Evolutionary conservation across 23 red algal species (phyloP).

Genomic region (Gracilaria gracilis): DNA sequence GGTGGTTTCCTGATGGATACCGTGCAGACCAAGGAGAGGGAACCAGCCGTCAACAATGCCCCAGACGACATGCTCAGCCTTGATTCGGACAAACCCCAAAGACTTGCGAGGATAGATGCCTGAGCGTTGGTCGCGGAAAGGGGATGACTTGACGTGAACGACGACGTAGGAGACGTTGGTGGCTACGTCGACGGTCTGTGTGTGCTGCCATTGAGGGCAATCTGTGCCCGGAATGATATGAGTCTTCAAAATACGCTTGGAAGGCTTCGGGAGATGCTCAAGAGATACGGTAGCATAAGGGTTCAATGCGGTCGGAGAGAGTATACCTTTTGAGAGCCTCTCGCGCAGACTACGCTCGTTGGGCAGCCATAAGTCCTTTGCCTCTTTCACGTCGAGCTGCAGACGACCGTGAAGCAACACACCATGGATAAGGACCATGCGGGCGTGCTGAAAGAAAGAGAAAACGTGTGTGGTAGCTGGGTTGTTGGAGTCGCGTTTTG

Average conservation of each 20-base stretch:
- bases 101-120: conserved; percentile 59
- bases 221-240: conserved; percentile 65
- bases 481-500: not conserved
- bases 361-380: conserved; percentile 63
- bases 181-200: conserved; percentile 61
- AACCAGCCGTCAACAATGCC: conserved; percentile 68
- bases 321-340: conserved; percentile 39
- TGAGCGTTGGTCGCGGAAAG: conserved; percentile 26
- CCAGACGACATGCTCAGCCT: conserved; percentile 63
- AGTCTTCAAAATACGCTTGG: conserved; percentile 77
- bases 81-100: conserved; percentile 66
- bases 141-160: conserved; percentile 69
- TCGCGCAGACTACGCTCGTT: conserved; percentile 53
- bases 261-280: conserved; percentile 61
- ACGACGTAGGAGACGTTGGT: conserved; percentile 63
- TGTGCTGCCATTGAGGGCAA: conserved; percentile 58
- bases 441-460: not conserved
- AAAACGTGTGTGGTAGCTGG: not conserved
- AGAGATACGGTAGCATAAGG: conserved; percentile 76
- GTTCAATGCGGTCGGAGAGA: conserved; percentile 42
- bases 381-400: conserved; percentile 50
- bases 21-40: conserved; percentile 48
- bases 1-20: conserved; percentile 39
- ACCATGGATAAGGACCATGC: conserved; percentile 67
- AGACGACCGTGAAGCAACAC: conserved; percentile 76